phyloP scores from a whole-genome alignment of 2,329 filamentous ascomycete species.

The Davidsoniella neocaledoniae region DNA sequence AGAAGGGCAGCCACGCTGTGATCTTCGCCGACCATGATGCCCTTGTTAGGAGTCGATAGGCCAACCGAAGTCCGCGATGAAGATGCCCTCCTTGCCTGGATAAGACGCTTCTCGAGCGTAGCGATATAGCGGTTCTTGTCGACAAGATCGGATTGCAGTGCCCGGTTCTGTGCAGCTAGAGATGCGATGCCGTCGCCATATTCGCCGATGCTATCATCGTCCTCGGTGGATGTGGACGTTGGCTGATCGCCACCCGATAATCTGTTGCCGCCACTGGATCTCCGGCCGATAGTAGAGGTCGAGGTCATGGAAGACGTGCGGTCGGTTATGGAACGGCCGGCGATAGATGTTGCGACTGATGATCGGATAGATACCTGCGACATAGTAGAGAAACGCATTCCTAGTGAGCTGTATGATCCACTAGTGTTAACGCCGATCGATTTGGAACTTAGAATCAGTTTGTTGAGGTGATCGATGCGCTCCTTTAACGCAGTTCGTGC shows the following conservation, averaged over 20 bases:
- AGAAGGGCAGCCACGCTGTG: constrained; percentile 56
- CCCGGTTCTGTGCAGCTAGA: constrained; percentile 66
- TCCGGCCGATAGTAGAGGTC: constrained; percentile 39
- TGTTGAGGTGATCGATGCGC: constrained; percentile 90
- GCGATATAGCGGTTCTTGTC: constrained; percentile 96
- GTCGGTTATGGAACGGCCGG: constrained; percentile 35
- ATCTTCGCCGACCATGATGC: constrained; percentile 59
- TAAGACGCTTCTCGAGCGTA: constrained; percentile 76
- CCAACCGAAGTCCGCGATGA: constrained; percentile 73
- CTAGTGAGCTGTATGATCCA: constrained; percentile 52
- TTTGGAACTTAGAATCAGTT: constrained; percentile 87
- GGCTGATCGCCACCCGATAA: constrained; percentile 25
- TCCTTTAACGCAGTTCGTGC: constrained; percentile 92
- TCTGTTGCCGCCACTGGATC: constrained; percentile 26
- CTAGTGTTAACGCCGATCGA: constrained; percentile 81
- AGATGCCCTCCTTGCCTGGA: constrained; percentile 80
- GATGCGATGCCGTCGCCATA: constrained; percentile 77
- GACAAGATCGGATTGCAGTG: constrained; percentile 85
- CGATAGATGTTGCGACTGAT: constrained; percentile 48
- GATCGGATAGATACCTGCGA: constrained; percentile 48
- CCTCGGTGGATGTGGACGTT: constrained; percentile 24
- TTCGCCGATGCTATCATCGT: constrained; percentile 59
- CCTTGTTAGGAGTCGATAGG: constrained; percentile 42
- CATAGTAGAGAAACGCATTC: constrained; percentile 42
- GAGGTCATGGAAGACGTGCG: constrained; percentile 53